Base-by-base conservation (phyloP, 257 asterid genomes). In the Plantago ovata region DNA sequence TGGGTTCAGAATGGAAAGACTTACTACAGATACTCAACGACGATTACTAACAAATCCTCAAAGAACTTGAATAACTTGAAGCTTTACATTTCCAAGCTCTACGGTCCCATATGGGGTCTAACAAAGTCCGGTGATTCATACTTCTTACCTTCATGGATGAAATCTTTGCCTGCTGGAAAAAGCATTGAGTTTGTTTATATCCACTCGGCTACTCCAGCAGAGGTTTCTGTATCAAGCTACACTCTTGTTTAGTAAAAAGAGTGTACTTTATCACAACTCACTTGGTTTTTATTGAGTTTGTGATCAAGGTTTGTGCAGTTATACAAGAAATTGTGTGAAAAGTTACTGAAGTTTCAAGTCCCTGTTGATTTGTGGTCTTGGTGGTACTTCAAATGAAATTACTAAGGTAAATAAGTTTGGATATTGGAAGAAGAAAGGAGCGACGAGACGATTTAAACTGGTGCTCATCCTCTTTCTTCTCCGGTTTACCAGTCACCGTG, bases 381-480 rank as follows among this genome's bases (percentile, higher is more conserved):
- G 72, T 72, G 70, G 82, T 53, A 24, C 75, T 60, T 64, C 40
- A 70, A 66, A 69, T 68, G 66, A 71, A 28, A 42, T 38, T 63
- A 20, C 12, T 9, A 72, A 79, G 71, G 58, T 66, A 58, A 73
- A 75, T 79, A 76, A 72, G 85, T 82, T 73, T 15, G 40, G 74
- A 64, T 78, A 65, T 55, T 38, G 87, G 91, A 68, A 21, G 81
- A 68, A 75, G 95, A 85, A 82, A 83, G 81, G 94, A 83, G 96
- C 53, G 96, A 88, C 75, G 96, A 79, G 95, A 85, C 79, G 53
- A 62, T 71, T 56, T 64, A 68, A 65, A 62, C 43, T 61, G 70
- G 92, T 73, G 96, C 96, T 87, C 87, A 77, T 87, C 96, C 98
- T 92, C 97, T 84, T 85, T 88, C 97, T 78, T 83, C 76, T 82